phyloP scores from a whole-genome alignment of 495 filamentous ascomycete genomes.

The Xylaria palmicola region DNA sequence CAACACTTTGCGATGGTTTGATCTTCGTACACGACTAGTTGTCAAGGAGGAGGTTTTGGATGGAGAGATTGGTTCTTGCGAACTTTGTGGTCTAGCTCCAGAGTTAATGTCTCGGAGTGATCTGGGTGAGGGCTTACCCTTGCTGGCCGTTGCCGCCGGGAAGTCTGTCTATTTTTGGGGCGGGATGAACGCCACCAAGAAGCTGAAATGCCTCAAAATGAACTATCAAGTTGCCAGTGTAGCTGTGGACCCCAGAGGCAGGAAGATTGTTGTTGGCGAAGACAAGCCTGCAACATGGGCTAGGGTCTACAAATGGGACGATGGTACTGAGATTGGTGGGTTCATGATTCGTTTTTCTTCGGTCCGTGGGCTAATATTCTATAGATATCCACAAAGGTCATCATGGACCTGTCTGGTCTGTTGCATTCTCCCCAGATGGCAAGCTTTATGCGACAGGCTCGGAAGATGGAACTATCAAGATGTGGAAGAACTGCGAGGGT shows the following conservation, averaged over 20 bases:
- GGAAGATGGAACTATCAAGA: conserved; percentile 95
- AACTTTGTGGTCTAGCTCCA: conserved; percentile 63
- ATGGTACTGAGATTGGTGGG: conserved; percentile 71
- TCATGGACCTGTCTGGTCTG: conserved; percentile 94
- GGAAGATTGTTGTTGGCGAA: conserved; percentile 84
- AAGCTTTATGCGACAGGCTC: conserved; percentile 95
- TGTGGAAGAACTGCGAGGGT: conserved; percentile 65
- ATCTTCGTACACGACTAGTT: conserved; percentile 70
- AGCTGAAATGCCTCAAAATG: conserved; percentile 75
- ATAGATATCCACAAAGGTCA: conserved; percentile 91
- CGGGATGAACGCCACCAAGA: conserved; percentile 61
- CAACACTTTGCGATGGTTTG: conserved; percentile 91
- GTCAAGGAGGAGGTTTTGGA: conserved; percentile 72
- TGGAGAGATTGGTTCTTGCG: conserved; percentile 85
- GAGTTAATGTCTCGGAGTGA: conserved; percentile 41
- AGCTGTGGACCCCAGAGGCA: conserved; percentile 75
- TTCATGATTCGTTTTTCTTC: background rate
- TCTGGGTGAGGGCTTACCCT: conserved; percentile 53
- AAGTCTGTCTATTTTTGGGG: conserved; percentile 93
- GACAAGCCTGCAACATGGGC: conserved; percentile 86
- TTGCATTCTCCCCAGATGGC: conserved; percentile 90
- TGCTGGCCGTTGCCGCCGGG: conserved; percentile 71
- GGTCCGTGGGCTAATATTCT: background rate
- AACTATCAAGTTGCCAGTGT: conserved; percentile 85
- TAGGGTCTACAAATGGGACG: conserved; percentile 83